Base-by-base conservation (phyloP, 179 eudicot species). In the Dionaea muscipula region DNA sequence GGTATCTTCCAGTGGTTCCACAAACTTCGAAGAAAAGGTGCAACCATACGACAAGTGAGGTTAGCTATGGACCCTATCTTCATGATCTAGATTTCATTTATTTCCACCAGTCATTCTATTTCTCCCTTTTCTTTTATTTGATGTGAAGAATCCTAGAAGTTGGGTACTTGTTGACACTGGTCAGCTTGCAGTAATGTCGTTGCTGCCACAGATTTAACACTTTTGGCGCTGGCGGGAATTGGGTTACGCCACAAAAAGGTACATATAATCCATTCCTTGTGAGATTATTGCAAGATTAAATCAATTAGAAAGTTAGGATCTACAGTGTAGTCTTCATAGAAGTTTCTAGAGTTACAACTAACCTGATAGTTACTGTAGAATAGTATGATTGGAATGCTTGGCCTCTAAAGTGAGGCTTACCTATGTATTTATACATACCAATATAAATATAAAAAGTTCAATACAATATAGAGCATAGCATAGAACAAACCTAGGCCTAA, bases 31-130 rank as follows among this genome's bases (percentile, higher is more conserved):
- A 76, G 96, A 70, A 79, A 72, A 77, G 94, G 98, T 61, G 94
- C 93, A 68, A 91, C 96, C 44, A 82, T 91, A 55, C 82, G 98
- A 37, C 98, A 91, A 81, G 95, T 88, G 80, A 84, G 98, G 98
- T 91, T 31, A 53, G 65, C 40, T 47, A 48, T 44, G 60, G 56
- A 21, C 41, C 47, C 26, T 26, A 17, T 63, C 48, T 55, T 28
- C 18, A 9, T 61, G 59, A 61, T 51, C 27, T 21, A 47, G 61
- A 37, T 43, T 37, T 38, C 37, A 35, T 36, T 33, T 43, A 35
- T 56, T 20, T 40, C 46, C 25, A 13, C 31, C 31, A 15, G 11
- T 18, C 60, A 24, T 60, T 39, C 17, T 48, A 24, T 37, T 41
- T 55, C 12, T 9, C 40, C 22, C 6, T 55, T 27, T 52, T 59